These are phyloP conservation scores for Penicillium subrubescens DNA, from an alignment of 495 filamentous ascomycete genomes.

Conservation along the genomic window DNA sequence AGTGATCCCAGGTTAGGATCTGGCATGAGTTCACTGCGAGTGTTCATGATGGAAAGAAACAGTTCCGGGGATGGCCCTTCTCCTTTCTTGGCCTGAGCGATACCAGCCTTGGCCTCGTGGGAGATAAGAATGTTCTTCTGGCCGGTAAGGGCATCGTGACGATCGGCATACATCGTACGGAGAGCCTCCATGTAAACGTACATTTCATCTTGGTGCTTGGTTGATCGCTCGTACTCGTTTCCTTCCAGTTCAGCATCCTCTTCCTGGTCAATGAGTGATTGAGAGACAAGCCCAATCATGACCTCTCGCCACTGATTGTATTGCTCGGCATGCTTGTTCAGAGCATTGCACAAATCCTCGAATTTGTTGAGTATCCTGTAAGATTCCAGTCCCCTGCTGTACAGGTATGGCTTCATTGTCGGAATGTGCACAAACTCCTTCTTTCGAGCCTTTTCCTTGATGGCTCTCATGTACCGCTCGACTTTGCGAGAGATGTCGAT, in stretches of 20 bases:
- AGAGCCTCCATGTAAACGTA: slow-evolving; percentile 81
- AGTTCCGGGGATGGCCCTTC: slow-evolving; percentile 74
- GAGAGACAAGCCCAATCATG: slow-evolving; percentile 67
- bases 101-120: slow-evolving; percentile 67
- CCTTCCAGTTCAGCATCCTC: slow-evolving; percentile 70
- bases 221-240: slow-evolving; percentile 86
- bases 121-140: slow-evolving; percentile 75
- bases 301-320: slow-evolving; percentile 73
- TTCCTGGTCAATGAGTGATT: slow-evolving; percentile 82
- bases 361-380: slow-evolving; percentile 58
- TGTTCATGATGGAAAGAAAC: slow-evolving; percentile 60
- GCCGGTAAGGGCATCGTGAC: slow-evolving; percentile 72
- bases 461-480: slow-evolving; percentile 43
- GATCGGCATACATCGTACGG: slow-evolving; percentile 73
- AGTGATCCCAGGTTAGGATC: slow-evolving; percentile 61
- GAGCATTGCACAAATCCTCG: slow-evolving; percentile 50
- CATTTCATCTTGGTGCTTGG: slow-evolving; percentile 80
- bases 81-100: slow-evolving; percentile 58
- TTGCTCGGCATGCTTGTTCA: slow-evolving; percentile 70
- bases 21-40: slow-evolving; percentile 60
- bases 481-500: slow-evolving; percentile 53
- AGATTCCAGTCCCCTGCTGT: slow-evolving; percentile 63
- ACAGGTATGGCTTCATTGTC: slow-evolving; percentile 51
- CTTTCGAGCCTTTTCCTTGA: slow-evolving; percentile 44
- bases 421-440: slow-evolving; percentile 68